Conservation (phyloP, 176 grass and related monocot species). For the Eleusine coracana region DNA sequence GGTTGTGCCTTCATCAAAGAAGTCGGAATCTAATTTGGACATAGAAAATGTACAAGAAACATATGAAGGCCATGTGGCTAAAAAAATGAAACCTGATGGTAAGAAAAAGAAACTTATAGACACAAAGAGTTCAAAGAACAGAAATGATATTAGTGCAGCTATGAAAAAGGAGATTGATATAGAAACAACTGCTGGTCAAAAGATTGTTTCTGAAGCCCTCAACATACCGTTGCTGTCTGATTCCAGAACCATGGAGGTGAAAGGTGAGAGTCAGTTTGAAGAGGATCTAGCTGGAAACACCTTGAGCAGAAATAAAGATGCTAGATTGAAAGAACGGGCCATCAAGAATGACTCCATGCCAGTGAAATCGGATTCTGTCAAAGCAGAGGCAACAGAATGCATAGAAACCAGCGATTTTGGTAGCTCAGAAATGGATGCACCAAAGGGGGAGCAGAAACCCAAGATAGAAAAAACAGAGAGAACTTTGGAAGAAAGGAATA, state of each 20-base stretch:
- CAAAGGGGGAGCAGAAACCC: conserved; percentile 56
- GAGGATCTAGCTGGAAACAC: conserved; percentile 42
- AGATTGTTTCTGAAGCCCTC: conserved; percentile 48
- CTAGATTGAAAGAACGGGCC: conserved; percentile 41
- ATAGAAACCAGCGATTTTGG: conserved; percentile 53
- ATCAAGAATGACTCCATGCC: conserved; percentile 40
- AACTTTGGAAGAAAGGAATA: conserved; percentile 49
- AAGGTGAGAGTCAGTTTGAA: conserved; percentile 47
- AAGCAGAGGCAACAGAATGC: conserved; percentile 42
- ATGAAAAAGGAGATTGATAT: conserved; percentile 58
- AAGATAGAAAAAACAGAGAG: conserved; percentile 59
- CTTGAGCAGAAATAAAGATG: conserved; percentile 49
- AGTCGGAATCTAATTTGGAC: conserved; percentile 45
- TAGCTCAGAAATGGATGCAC: conserved; percentile 51
- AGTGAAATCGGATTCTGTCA: conserved; percentile 45
- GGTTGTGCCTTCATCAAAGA: conserved; percentile 51
- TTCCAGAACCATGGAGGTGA: conserved; percentile 43
- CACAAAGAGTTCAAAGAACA: conserved; percentile 51
- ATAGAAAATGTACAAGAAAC: conserved; percentile 45
- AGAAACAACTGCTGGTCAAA: conserved; percentile 51
- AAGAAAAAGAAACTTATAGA: conserved; percentile 56
- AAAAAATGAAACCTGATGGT: conserved; percentile 55
- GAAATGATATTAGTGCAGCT: conserved; percentile 42
- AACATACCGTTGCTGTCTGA: conserved; percentile 50
- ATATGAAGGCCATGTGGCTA: conserved; percentile 53